phyloP scores from a whole-genome alignment of 768 basidiomycete species.

The Kwoniella heveanensis region DNA sequence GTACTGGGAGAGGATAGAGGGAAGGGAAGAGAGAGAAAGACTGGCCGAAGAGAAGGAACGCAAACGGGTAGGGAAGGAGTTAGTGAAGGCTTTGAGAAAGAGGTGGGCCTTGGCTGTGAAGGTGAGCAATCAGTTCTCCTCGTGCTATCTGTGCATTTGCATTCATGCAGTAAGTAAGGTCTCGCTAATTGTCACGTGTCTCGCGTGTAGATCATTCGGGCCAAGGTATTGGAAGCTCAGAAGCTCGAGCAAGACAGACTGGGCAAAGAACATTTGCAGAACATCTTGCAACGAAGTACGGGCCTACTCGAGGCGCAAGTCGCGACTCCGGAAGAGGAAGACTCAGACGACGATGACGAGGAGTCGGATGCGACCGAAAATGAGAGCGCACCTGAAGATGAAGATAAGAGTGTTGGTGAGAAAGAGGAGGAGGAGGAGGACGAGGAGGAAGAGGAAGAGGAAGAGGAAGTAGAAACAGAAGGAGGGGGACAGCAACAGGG shows the following conservation, averaged over 20 bases:
- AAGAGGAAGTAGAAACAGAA: conserved; percentile 3
- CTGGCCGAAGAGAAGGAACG: conserved; percentile 69
- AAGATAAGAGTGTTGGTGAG: conserved; percentile 4
- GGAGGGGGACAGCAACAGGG: too few species aligned
- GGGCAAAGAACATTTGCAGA: conserved; percentile 84
- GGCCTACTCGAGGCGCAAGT: conserved; percentile 78
- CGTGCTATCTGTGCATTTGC: not conserved
- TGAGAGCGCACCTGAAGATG: conserved; percentile 26
- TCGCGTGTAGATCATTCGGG: conserved; percentile 36
- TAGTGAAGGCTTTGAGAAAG: conserved; percentile 67
- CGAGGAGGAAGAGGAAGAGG: conserved; percentile 35
- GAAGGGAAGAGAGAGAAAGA: conserved; percentile 65
- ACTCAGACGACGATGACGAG: conserved; percentile 37
- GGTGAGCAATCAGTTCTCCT: conserved; percentile 23
- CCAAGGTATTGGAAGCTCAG: conserved; percentile 61
- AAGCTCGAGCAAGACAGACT: conserved; percentile 77
- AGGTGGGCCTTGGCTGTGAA: conserved; percentile 86
- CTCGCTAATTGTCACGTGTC: not conserved
- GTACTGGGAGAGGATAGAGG: conserved; percentile 73
- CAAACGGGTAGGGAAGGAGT: conserved; percentile 69
- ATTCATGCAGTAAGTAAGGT: too few species aligned
- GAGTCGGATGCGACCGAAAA: conserved; percentile 24
- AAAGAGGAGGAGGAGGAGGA: conserved; percentile 22
- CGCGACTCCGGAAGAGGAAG: conserved; percentile 29
- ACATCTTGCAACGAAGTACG: conserved; percentile 84